phyloP scores from a whole-genome alignment of 805 yeast species.

The Cyberlindnera xylosilytica region DNA sequence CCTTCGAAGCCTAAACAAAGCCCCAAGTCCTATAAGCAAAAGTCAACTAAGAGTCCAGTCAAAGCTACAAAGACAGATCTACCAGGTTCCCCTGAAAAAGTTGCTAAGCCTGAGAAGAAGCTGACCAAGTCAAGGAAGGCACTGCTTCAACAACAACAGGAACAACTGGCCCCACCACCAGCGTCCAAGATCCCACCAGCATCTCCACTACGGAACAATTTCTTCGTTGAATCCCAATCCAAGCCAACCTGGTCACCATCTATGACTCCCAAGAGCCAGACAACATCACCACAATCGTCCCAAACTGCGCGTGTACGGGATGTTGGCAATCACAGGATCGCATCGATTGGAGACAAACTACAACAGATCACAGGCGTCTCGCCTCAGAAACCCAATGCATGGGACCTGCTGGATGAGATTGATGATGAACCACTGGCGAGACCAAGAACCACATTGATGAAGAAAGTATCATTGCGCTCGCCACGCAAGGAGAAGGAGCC shows the following conservation, averaged over 20 bases:
- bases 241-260: constrained; percentile 26
- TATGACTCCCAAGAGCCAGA: constrained; percentile 4
- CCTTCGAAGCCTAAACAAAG: no score
- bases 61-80: no score
- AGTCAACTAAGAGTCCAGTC: background rate
- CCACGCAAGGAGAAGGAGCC: constrained; percentile 7
- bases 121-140: background rate
- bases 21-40: no score
- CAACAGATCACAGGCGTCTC: background rate
- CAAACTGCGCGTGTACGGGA: background rate
- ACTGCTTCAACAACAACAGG: no score
- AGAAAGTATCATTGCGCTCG: constrained; percentile 8
- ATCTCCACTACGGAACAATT: constrained; percentile 12
- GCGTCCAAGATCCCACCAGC: background rate
- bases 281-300: background rate
- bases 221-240: constrained; percentile 22
- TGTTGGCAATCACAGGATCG: constrained; percentile 1
- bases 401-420: constrained; percentile 12
- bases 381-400: constrained; percentile 1
- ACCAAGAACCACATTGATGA: constrained; percentile 3
- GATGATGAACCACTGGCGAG: constrained; percentile 1
- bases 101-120: background rate
- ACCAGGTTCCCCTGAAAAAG: background rate
- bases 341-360: constrained; percentile 1
- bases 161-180: background rate